phyloP scores from a whole-genome alignment of 352 stramenopile species.

The Albugo laibachii region DNA sequence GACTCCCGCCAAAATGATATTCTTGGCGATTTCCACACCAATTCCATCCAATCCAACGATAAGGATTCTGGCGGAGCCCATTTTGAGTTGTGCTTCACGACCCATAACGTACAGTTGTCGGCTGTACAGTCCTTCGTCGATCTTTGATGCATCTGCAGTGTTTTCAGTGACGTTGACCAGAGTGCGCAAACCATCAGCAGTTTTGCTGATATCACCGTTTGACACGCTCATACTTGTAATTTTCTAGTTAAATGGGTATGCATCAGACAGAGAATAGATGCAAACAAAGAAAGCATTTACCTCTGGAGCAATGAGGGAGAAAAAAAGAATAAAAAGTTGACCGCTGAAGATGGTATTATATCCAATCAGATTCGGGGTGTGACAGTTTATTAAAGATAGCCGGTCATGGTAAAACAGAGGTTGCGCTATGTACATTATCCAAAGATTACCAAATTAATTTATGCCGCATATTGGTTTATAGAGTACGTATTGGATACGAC shows the following conservation, averaged over 20 bases:
- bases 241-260: background rate
- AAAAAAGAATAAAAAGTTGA: too few relatives aligned
- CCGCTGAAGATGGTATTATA: too few relatives aligned
- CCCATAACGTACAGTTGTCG: slow-evolving; percentile 99
- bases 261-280: background rate
- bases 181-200: slow-evolving; percentile 47
- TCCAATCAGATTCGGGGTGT: too few relatives aligned
- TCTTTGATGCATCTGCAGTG: slow-evolving; percentile 5
- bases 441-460: too few relatives aligned
- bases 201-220: slow-evolving; percentile 51
- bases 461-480: too few relatives aligned
- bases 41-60: slow-evolving; percentile 90
- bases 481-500: too few relatives aligned
- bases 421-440: too few relatives aligned
- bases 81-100: slow-evolving; percentile 93
- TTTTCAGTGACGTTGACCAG: slow-evolving; percentile 24
- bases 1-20: slow-evolving; percentile 93
- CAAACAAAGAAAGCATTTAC: too few relatives aligned
- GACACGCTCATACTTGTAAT: slow-evolving; percentile 21
- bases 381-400: too few relatives aligned
- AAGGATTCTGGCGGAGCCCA: slow-evolving; percentile 90
- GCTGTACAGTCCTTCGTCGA: slow-evolving; percentile 79
- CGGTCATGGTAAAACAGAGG: too few relatives aligned
- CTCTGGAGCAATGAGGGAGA: too few relatives aligned
- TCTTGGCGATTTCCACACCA: slow-evolving; percentile 96